Evolutionary conservation across 257 asterid genomes (phyloP).

Genomic region (Verbascum thapsus): DNA sequence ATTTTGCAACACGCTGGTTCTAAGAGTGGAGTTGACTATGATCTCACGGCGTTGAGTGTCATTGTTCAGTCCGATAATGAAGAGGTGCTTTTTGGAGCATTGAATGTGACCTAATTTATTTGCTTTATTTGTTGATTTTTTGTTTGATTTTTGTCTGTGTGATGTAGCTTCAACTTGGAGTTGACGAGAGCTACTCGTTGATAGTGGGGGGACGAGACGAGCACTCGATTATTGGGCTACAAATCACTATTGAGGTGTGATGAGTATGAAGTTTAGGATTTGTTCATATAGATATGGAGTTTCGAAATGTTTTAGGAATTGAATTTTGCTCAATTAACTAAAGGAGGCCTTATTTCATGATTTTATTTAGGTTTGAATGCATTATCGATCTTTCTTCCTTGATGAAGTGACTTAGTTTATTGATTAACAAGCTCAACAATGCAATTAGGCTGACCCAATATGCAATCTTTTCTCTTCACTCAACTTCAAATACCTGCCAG

Average conservation of each 20-base stretch:
- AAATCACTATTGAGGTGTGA: conserved; percentile 69
- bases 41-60: conserved; percentile 51
- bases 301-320: too few relatives aligned
- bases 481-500: neutral
- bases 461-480: neutral
- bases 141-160: conserved; percentile 2
- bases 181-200: conserved; percentile 87
- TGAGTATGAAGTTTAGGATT: neutral
- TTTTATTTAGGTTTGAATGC: too few relatives aligned
- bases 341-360: too few relatives aligned
- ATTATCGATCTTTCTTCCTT: too few relatives aligned
- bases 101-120: neutral
- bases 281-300: neutral
- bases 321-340: too few relatives aligned
- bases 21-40: conserved; percentile 43
- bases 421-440: conserved; percentile 4
- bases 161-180: conserved; percentile 78
- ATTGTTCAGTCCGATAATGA: conserved; percentile 61
- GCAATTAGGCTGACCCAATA: neutral
- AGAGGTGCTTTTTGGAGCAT: conserved; percentile 61
- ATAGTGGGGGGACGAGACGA: conserved; percentile 56
- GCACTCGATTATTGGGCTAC: conserved; percentile 66
- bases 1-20: conserved; percentile 53
- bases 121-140: neutral
- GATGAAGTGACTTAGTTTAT: too few relatives aligned